Conservation (phyloP, 306 rosid genomes). For the Rosa chinensis region DNA sequence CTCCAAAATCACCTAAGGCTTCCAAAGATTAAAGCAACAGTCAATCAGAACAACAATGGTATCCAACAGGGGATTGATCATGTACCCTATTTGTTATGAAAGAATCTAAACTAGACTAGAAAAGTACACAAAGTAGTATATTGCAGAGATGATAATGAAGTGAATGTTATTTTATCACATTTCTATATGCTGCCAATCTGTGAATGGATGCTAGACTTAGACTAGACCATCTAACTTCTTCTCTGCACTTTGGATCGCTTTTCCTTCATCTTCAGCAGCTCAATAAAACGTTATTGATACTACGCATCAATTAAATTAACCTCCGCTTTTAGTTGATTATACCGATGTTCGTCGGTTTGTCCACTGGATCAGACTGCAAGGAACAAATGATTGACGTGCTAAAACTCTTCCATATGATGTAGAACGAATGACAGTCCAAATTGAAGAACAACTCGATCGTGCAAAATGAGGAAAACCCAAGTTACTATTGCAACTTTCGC, state of each 20-base stretch:
- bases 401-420: constrained; percentile 12
- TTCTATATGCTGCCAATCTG: background rate
- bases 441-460: too few relatives aligned
- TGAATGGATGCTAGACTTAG: background rate
- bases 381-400: constrained; percentile 43
- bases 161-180: background rate
- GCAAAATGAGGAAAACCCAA: too few relatives aligned
- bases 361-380: constrained; percentile 27
- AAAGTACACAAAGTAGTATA: too few relatives aligned
- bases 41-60: background rate
- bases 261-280: constrained; percentile 65
- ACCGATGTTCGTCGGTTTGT: constrained; percentile 14
- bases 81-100: background rate
- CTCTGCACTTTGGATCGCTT: constrained; percentile 55
- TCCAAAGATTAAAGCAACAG: background rate
- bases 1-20: too few relatives aligned
- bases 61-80: background rate
- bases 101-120: background rate
- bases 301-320: constrained; percentile 60
- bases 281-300: constrained; percentile 45
- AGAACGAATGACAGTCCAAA: too few relatives aligned
- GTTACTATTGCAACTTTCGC: too few relatives aligned
- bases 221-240: constrained; percentile 34
- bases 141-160: too few relatives aligned
- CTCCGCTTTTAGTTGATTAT: constrained; percentile 52